phyloP scores from a whole-genome alignment of 768 basidiomycete species.

The Suillus subaureus region DNA sequence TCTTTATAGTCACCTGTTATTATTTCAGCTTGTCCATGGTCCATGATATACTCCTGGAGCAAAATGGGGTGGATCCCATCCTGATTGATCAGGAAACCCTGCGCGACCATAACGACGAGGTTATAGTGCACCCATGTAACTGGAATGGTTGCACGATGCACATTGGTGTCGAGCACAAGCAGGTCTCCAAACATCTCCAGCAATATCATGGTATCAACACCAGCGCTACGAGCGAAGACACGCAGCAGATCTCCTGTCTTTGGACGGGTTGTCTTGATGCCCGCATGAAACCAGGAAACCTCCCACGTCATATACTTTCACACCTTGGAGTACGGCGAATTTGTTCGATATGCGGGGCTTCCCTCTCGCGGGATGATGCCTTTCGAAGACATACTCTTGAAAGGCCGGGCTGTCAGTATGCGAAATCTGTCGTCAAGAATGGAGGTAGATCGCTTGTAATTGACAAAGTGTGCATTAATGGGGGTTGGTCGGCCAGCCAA shows the following conservation, averaged over 20 bases:
- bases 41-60: neutral
- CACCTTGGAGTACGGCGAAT: neutral
- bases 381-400: neutral
- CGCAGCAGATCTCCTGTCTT: neutral
- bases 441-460: neutral
- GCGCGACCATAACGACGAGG: neutral
- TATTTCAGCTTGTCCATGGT: neutral
- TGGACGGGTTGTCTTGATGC: neutral
- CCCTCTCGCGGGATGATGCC: neutral
- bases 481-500: neutral
- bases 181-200: neutral
- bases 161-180: neutral
- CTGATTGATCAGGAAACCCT: neutral
- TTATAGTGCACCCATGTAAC: neutral
- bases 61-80: neutral
- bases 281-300: neutral
- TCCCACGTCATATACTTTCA: neutral
- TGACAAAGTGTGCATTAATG: neutral
- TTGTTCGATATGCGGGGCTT: neutral
- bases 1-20: neutral
- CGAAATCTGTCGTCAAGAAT: neutral
- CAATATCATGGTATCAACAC: neutral
- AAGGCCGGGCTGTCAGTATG: neutral
- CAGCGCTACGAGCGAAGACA: neutral
- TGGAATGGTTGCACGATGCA: neutral